Base-by-base conservation (phyloP, 2,329 filamentous ascomycete species). In the Xylaria sp. region DNA sequence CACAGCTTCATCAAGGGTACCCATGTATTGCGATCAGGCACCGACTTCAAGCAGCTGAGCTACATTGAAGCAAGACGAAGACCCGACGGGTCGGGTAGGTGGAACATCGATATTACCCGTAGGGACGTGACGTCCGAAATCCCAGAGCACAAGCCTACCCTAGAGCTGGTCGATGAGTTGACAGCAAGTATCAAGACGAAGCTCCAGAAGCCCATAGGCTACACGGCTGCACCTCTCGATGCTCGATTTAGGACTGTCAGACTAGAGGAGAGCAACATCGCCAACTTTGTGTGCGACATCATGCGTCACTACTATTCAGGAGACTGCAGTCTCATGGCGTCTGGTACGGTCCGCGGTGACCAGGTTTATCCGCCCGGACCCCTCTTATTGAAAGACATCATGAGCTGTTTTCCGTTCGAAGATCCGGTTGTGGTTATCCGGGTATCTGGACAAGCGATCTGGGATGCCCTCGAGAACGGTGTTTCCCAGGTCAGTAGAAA, bases 351-450 rank as follows among this genome's bases (percentile, higher is more conserved):
- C 63, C 88, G 94, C 15, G 94, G 94, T 1, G 94, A 97, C 76
- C 93, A 96, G 79, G 90, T 97, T 39, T 97, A 97, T 75, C 90
- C 93, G 0, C 92, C 93, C 0, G 94, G 94, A 0, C 84, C 94
- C 0, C 82, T 97, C 8, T 85, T 90, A 28, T 82, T 97, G 68
- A 93, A 93, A 76, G 93, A 97, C 75, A 88, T 97, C n/a, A 88
- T 94, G 66, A 92, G 92, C 60, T 97, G 93, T 77, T 97, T 97
- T 74, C 94, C 94, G 0, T 97, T 98, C 74, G 94, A 97, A 77
- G 94, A 97, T 72, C 94, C 94, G 0, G 92, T 94, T 1, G 91
- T 97, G 0, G 88, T 97, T 3, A 84, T 97, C 69, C 88, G 87
- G 41, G 85, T 94, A 4, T 89, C 84, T 0, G 94, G 94, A 0